phyloP scores from a whole-genome alignment of 2,329 filamentous ascomycete species.

The Pseudocercospora musae region DNA sequence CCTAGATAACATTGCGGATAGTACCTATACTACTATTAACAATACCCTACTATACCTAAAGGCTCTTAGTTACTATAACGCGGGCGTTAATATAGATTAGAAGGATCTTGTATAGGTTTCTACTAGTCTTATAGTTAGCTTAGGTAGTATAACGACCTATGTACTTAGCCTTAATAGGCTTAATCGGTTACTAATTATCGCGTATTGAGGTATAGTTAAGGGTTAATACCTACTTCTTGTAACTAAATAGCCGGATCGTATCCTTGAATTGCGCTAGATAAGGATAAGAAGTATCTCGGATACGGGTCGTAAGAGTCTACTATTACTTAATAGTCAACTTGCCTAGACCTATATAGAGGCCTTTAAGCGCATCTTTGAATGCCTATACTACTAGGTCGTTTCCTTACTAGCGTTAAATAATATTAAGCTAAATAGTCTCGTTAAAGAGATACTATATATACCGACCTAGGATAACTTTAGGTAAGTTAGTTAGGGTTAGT shows the following conservation, averaged over 20 bases:
- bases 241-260: neutral
- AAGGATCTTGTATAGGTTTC: neutral
- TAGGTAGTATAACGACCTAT: neutral
- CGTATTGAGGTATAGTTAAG: no score
- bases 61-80: neutral
- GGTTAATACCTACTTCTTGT: neutral
- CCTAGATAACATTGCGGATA: neutral
- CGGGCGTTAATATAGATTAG: neutral
- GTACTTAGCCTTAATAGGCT: neutral
- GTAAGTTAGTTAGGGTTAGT: neutral
- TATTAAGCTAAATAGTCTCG: neutral
- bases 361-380: neutral
- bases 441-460: neutral
- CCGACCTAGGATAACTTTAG: neutral
- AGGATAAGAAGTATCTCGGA: neutral
- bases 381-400: neutral
- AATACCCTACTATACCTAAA: neutral
- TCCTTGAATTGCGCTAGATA: neutral
- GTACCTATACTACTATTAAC: neutral
- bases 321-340: neutral
- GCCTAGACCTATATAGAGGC: neutral
- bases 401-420: neutral
- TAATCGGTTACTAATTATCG: no score
- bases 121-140: neutral
- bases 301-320: neutral